phyloP scores from a whole-genome alignment of 1,139 yeast genomes.

The Scheffersomyces titani region DNA sequence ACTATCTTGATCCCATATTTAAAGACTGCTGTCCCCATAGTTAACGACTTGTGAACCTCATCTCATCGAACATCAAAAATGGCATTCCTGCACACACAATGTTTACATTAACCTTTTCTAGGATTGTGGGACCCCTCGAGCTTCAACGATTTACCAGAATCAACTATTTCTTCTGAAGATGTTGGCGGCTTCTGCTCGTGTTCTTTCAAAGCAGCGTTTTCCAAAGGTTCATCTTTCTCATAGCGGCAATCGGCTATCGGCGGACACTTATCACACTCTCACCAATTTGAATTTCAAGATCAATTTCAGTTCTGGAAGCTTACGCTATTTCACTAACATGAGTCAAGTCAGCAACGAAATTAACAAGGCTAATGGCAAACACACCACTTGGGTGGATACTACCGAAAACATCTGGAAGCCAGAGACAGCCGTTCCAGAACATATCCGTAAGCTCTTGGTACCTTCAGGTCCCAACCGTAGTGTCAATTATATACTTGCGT shows the following conservation, averaged over 20 bases:
- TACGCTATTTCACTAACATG: neutral
- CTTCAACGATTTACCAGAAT: neutral
- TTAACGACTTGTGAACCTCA: neutral
- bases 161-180: neutral
- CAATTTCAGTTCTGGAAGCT: no score
- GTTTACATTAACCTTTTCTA: neutral
- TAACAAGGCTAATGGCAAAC: neutral
- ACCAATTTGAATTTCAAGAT: neutral
- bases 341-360: neutral
- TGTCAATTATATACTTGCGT: conserved; percentile 60
- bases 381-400: conserved; percentile 3
- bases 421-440: conserved; percentile 55
- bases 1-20: neutral
- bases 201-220: neutral
- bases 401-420: conserved; percentile 55
- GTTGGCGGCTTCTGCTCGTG: neutral
- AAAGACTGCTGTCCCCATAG: neutral
- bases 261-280: neutral
- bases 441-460: conserved; percentile 44
- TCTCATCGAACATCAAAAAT: neutral
- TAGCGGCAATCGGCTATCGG: neutral
- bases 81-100: neutral
- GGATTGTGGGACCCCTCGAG: neutral
- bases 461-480: conserved; percentile 22
- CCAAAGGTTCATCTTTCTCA: neutral